These are phyloP conservation scores for Cladosporium sphaerospermum DNA, from an alignment of 2,329 filamentous ascomycete genomes.

Conservation along the genomic window DNA sequence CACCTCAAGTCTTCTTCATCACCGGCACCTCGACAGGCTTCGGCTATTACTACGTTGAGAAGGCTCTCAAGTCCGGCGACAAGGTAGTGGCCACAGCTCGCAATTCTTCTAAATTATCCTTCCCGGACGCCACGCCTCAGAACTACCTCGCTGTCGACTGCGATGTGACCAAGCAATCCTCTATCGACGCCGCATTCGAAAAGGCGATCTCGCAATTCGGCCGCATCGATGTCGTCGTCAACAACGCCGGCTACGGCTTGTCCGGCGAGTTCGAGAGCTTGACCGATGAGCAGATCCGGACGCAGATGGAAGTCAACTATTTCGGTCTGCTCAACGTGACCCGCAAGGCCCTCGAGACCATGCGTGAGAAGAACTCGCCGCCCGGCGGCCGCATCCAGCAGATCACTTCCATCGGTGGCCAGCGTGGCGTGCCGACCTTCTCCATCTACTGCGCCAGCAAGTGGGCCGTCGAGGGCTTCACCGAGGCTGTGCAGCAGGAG, in stretches of 20 bases:
- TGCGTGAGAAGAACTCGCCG: slow-evolving; percentile 40
- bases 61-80: slow-evolving; percentile 38
- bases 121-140: slow-evolving; percentile 35
- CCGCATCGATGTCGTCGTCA: slow-evolving; percentile 54
- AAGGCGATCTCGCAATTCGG: slow-evolving; percentile 44
- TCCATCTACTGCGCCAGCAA: slow-evolving; percentile 39
- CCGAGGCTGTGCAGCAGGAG: slow-evolving; percentile 37
- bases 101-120: slow-evolving; percentile 37
- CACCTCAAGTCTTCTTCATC: slow-evolving; percentile 42
- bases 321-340: slow-evolving; percentile 53
- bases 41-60: slow-evolving; percentile 39
- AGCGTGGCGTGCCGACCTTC: slow-evolving; percentile 37
- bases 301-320: slow-evolving; percentile 55
- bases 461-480: slow-evolving; percentile 45
- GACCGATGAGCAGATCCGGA: slow-evolving; percentile 42
- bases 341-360: slow-evolving; percentile 37
- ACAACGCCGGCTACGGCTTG: slow-evolving; percentile 57
- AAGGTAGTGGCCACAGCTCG: slow-evolving; percentile 42
- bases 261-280: slow-evolving; percentile 49
- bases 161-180: slow-evolving; percentile 44
- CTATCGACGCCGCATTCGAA: slow-evolving; percentile 43
- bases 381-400: slow-evolving; percentile 50
- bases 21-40: slow-evolving; percentile 45
- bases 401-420: slow-evolving; percentile 49
- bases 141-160: slow-evolving; percentile 47